Base-by-base conservation (phyloP, 177 flowering plant species). In the Telopea speciosissima region DNA sequence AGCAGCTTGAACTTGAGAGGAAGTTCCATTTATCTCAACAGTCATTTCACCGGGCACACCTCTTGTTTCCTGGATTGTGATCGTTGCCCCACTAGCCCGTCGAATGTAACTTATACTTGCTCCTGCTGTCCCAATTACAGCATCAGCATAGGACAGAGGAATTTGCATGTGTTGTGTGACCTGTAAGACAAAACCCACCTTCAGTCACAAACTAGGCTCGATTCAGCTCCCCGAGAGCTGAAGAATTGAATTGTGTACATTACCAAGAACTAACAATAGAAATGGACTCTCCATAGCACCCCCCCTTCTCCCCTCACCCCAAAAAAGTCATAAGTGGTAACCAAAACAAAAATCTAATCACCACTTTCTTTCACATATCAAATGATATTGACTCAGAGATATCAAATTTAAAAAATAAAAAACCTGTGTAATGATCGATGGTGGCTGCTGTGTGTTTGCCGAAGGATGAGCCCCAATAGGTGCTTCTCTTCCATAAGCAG, bases 41-140 rank as follows among this genome's bases (percentile, higher is more conserved):
- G 89, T 86, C 88, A 88, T 88, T 74, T 88, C 92, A 42, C 81
- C 85, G 56, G 89, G 88, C 26, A 79, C 81, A 45, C 87, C 88
- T 65, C 80, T 84, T 5, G 86, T 80, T 75, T 86, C 91, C 67
- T 88, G 89, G 54, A 88, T 80, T 9, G 86, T 81, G 58, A 86
- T 79, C 23, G 84, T 79, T 72, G 91, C 89, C 58, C 89, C 91
- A 83, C 91, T 86, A 61, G 85, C 79, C 44, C 91, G 87, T n/a
- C 89, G 83, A 31, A 84, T 85, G 72, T 88, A 85, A 72, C 89
- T 86, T 42, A 88, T 88, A 74, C 75, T 86, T 70, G 85, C 78
- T 22, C 91, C 89, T 64, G 82, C 79, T 40, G 80, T 74, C 25
- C 89, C 92, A 79, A 88, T 88, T 14, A 88, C 88, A 65, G 89